Base-by-base conservation (phyloP, 2,329 filamentous ascomycete species). In the Penicillium sp. region DNA sequence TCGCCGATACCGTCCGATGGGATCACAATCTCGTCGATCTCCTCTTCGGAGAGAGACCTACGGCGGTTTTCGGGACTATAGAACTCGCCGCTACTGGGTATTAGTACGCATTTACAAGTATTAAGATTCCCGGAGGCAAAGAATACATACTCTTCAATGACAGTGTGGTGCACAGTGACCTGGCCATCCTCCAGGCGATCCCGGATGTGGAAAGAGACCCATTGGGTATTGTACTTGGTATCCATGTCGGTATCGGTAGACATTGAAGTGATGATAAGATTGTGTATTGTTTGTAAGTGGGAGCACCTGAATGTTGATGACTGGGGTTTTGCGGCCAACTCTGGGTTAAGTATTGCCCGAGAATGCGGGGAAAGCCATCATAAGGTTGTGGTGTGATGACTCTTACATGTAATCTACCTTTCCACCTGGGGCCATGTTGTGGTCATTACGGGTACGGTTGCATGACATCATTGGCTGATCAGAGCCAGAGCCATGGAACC, bases 11-110 rank as follows among this genome's bases (percentile, higher is more conserved):
- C 69, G 43, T 67, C 55, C 27, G 63, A 50, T 2, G 62, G 56
- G 57, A 71, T 70, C 40, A 53, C 53, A 51, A 71, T 61, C 23
- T 69, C 60, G 59, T 71, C 69, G 50, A 71, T 61, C 41, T 67
- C 62, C 12, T 69, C 65, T 54, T 71, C 68, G 27, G 62, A 63
- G 49, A 70, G 58, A 9, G 67, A 58, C 40, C 60, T 61, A 45
- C 56, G 58, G 22, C 63, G 57, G 51, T 65, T 37, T 8, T 57
- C 53, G 40, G 65, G 63, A 56, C 62, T 58, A 54, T 64, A 61
- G 53, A 70, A 70, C 43, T 69, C 62, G 33, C 67, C 68, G 20
- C 68, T 70, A 26, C 6, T 11, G 3, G 4, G 14, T 8, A 47
- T 59, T 54, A 61, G 54, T 55, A 48, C 23, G 18, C 2, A 40